These are phyloP conservation scores for Trichoderma afroharzianum DNA, from an alignment of 2,329 filamentous ascomycete species.

Conservation along the genomic window DNA sequence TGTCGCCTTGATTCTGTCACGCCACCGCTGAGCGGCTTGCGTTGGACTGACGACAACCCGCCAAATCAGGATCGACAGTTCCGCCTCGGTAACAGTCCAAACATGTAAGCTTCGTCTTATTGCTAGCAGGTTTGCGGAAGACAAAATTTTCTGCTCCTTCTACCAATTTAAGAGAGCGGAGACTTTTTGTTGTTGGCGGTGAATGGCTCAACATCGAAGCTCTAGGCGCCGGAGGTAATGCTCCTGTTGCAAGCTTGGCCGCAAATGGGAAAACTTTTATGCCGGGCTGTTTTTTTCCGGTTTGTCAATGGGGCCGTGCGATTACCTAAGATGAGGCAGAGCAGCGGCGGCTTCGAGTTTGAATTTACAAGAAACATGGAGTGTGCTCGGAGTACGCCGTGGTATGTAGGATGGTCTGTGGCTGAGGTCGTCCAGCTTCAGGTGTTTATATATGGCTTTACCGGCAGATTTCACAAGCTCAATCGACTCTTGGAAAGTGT, in stretches of 20 bases:
- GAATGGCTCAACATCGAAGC: not conserved
- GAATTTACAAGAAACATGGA: not conserved
- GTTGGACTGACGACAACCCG: not conserved
- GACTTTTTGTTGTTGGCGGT: not conserved
- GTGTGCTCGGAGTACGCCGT: not conserved
- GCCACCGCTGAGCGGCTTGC: not conserved
- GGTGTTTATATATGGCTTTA: not conserved
- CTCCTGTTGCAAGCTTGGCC: not conserved
- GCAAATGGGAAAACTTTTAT: slow-evolving; percentile 14
- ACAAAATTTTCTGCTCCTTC: not conserved
- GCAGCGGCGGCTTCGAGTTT: not conserved
- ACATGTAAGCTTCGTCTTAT: not conserved
- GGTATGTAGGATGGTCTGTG: not conserved
- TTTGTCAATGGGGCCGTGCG: not conserved
- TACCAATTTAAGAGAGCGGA: not conserved
- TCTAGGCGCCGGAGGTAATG: slow-evolving; percentile 8
- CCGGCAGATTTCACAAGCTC: not conserved
- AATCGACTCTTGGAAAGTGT: not conserved
- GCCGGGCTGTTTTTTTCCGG: not conserved
- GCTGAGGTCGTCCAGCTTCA: not conserved
- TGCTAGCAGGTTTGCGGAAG: not conserved
- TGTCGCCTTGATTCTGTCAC: not conserved
- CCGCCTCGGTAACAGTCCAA: not conserved
- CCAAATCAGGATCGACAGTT: not conserved
- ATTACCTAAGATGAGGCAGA: not conserved